Evolutionary conservation across 2,329 filamentous ascomycete genomes (phyloP).

Genomic region (Talaromyces amestolkiae): DNA sequence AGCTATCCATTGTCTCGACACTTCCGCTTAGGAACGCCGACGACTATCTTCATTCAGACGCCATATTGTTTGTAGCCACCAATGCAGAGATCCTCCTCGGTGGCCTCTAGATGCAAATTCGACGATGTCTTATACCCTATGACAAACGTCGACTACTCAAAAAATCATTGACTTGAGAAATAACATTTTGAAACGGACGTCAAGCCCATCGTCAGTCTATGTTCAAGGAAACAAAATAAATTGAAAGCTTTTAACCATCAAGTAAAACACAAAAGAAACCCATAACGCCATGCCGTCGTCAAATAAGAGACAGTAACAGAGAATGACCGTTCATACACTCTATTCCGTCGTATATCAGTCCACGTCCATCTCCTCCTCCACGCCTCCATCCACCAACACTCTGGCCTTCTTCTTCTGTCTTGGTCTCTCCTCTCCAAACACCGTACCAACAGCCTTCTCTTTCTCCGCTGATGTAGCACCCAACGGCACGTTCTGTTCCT

Average conservation of each 20-base stretch:
- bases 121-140: neutral
- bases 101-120: neutral
- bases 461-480: constrained; percentile 30
- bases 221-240: neutral
- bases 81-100: neutral
- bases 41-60: neutral
- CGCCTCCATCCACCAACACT: constrained; percentile 45
- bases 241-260: constrained; percentile 4
- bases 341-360: constrained; percentile 32
- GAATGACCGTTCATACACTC: constrained; percentile 7
- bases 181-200: neutral
- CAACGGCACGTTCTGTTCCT: constrained; percentile 42
- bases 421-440: constrained; percentile 43
- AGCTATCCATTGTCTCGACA: neutral
- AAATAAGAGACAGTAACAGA: constrained; percentile 18
- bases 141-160: neutral
- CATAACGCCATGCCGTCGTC: constrained; percentile 27
- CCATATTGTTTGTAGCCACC: neutral
- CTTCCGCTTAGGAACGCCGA: neutral
- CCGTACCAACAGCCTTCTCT: constrained; percentile 33
- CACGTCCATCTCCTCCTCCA: constrained; percentile 49
- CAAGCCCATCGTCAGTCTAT: constrained; percentile 6
- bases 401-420: constrained; percentile 46
- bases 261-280: constrained; percentile 19
- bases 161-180: neutral